Base-by-base conservation (phyloP, 2,329 filamentous ascomycete species). In the Parafenestella ontariensis region DNA sequence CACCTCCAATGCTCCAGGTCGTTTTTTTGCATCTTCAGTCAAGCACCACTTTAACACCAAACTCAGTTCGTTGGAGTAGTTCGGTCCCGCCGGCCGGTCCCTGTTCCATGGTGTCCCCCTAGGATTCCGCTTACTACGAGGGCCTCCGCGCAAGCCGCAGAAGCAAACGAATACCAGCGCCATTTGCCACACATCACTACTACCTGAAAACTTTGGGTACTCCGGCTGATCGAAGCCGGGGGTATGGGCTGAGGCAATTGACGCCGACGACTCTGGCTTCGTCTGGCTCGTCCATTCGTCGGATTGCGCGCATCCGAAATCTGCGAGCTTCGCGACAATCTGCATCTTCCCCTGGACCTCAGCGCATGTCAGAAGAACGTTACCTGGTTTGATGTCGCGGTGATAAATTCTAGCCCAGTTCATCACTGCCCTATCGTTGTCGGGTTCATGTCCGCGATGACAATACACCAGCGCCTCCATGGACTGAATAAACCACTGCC, bases 171-270 rank as follows among this genome's bases (percentile, higher is more conserved):
- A 58, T 1, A 40, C 50, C 2, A 58, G 26, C 1, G 49, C 64
- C 10, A 68, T 33, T 33, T 66, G 60, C 53, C 57, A 66, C 2
- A 68, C 51, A 46, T 68, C 65, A 18, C 52, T 61, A 15, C 42
- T 31, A 3, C 42, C 47, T 9, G 36, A 37, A 24, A 54, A 63
- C 1, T 29, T 26, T 20, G 59, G 63, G 11, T 31, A 20, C 20
- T 68, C 65, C 18, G 65, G 65, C 5, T 63, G 53, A n/a, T 53
- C 43, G 18, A 49, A 66, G 1, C 56, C 54, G 26, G 20, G 34
- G 5, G 63, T 66, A 3, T 20, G 26, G 8, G 34, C 51, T n/a
- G 31, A 34, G 15, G 31, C 31, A 17, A 3, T 13, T 15, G 31
- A 34, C 8, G 31, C 31, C 31, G 31, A 34, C n/a, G 31, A n/a